These are phyloP conservation scores for Ceratopteris richardii DNA, from an alignment of 75 land plant species.

Conservation along the genomic window DNA sequence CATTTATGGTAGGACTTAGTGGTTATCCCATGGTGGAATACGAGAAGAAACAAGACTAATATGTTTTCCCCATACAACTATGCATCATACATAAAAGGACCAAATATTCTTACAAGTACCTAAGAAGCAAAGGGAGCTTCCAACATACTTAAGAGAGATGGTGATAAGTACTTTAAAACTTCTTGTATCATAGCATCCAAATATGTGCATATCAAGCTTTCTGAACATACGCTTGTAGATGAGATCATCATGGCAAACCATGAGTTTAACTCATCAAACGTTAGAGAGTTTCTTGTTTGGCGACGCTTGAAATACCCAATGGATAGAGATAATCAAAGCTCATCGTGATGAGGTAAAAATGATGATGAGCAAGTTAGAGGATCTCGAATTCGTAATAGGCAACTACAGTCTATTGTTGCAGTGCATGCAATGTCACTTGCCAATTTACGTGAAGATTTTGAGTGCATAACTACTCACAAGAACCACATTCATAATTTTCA, in stretches of 20 bases:
- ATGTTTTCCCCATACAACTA: constrained; percentile 84
- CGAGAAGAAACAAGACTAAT: too few species aligned
- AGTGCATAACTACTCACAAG: too few species aligned
- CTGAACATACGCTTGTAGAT: constrained; percentile 76
- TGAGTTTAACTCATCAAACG: constrained; percentile 85
- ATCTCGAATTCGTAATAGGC: neutral
- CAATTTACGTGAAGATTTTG: too few species aligned
- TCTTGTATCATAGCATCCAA: constrained; percentile 80
- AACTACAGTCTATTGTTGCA: neutral
- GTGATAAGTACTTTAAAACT: constrained; percentile 78
- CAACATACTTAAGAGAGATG: constrained; percentile 62
- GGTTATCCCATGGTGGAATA: too few species aligned
- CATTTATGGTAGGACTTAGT: too few species aligned
- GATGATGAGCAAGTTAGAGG: neutral
- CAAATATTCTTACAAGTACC: constrained; percentile 69
- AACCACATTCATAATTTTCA: too few species aligned
- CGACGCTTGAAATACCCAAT: constrained; percentile 77
- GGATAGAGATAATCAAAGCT: constrained; percentile 41
- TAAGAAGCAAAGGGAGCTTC: constrained; percentile 86
- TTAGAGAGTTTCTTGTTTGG: constrained; percentile 65
- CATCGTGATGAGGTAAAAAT: constrained; percentile 44
- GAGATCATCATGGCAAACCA: constrained; percentile 65
- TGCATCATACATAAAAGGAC: constrained; percentile 81
- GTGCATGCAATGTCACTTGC: neutral
- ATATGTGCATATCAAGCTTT: constrained; percentile 69